Evolutionary conservation across 306 rosid genomes (phyloP).

Genomic region (Acacia crassicarpa): DNA sequence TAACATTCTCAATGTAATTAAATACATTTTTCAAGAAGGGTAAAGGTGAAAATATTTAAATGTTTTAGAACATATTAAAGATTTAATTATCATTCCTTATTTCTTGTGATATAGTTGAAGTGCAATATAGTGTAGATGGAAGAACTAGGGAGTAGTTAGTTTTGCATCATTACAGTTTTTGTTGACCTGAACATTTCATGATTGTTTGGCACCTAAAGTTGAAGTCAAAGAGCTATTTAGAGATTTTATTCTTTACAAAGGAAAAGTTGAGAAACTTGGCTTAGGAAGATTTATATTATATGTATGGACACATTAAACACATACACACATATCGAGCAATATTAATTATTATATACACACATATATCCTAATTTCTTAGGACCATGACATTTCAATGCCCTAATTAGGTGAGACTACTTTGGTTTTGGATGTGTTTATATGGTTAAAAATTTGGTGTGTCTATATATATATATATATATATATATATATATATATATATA

Average conservation of each 20-base stretch:
- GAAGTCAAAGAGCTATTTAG: not conserved
- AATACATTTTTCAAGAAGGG: too few relatives aligned
- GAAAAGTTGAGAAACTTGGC: not conserved
- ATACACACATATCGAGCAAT: too few relatives aligned
- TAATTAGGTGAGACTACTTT: not conserved
- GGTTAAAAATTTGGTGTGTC: too few relatives aligned
- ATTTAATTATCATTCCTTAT: too few relatives aligned
- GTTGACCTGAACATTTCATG: not conserved
- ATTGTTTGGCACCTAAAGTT: conserved; percentile 12
- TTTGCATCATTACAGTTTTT: conserved; percentile 6
- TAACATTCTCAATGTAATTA: too few relatives aligned
- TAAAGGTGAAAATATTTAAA: too few relatives aligned
- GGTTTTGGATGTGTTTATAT: too few relatives aligned
- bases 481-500: too few relatives aligned
- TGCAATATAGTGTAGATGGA: rapidly evolving
- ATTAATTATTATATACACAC: too few relatives aligned
- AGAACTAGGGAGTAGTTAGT: not conserved
- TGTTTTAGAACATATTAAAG: too few relatives aligned
- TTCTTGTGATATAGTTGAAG: too few relatives aligned
- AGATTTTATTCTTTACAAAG: not conserved
- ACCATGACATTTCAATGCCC: not conserved
- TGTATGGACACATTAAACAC: not conserved
- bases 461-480: too few relatives aligned
- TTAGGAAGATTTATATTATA: not conserved
- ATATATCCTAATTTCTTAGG: not conserved